Percentiles rank a stretch among this genome's conserved stretches.
phyloP scores from a whole-genome alignment of 352 stramenopile species.

The Globisporangium cederbergense region DNA sequence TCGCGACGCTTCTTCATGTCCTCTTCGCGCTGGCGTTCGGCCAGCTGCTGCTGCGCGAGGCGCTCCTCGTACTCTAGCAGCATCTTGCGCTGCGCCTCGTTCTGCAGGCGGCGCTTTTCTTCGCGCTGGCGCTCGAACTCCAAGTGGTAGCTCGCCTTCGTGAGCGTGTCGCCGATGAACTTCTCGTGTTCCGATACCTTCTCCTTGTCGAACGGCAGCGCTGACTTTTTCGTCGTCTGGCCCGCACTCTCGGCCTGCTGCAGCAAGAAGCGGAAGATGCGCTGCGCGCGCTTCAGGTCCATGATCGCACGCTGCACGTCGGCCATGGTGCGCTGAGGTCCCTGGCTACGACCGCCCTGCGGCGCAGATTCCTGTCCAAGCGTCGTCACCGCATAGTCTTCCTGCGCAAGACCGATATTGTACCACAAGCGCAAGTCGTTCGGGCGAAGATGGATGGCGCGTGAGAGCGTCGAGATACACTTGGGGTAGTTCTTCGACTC shows the following conservation, averaged over 20 bases:
- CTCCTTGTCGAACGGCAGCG: slow-evolving; percentile 80
- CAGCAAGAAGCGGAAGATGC: slow-evolving; percentile 81
- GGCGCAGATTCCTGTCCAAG: slow-evolving; percentile 66
- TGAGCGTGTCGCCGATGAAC: slow-evolving; percentile 83
- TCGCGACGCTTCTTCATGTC: slow-evolving; percentile 59
- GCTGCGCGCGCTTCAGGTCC: slow-evolving; percentile 78
- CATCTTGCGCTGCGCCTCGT: slow-evolving; percentile 77
- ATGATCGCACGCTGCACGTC: slow-evolving; percentile 87
- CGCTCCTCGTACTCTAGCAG: slow-evolving; percentile 80
- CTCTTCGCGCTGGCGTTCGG: slow-evolving; percentile 46
- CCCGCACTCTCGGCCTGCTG: slow-evolving; percentile 52
- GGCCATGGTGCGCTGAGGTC: slow-evolving; percentile 74
- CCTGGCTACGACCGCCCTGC: slow-evolving; percentile 29
- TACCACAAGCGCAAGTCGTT: slow-evolving; percentile 84
- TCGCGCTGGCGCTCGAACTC: slow-evolving; percentile 88
- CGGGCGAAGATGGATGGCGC: slow-evolving; percentile 73
- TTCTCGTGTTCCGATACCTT: slow-evolving; percentile 87
- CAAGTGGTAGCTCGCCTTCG: slow-evolving; percentile 86
- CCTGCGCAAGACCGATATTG: slow-evolving; percentile 81
- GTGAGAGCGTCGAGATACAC: slow-evolving; percentile 81
- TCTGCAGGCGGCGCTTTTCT: slow-evolving; percentile 79
- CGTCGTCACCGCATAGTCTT: slow-evolving; percentile 85
- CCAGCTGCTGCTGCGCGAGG: slow-evolving; percentile 59
- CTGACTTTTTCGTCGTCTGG: slow-evolving; percentile 68
- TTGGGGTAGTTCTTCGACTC: slow-evolving; percentile 88